Base-by-base conservation (phyloP, 441 rosid genomes). In the Erysimum pusillum region DNA sequence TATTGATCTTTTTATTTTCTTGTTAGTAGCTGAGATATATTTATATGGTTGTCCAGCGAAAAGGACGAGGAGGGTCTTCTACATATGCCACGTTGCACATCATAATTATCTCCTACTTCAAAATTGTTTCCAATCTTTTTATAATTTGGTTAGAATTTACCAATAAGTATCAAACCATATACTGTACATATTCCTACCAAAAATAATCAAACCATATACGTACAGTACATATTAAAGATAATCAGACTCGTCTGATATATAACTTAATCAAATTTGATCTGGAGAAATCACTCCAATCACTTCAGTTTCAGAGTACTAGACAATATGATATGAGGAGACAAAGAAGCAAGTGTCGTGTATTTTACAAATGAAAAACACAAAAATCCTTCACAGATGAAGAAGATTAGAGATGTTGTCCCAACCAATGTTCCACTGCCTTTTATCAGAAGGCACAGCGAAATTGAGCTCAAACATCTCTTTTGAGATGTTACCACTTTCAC, bases 391-490 rank as follows among this genome's bases (percentile, higher is more conserved):
- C 35, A 91, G 70, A 80, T 93, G 85, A n/a, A 96, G 90, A 71
- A 96, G 90, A 76, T 89, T 89, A 60, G 99, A 90, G 64, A 96
- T 90, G 63, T 77, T 93, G 83, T 93, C 90, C 99, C 99, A 96
- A 38, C 94, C 98, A 83, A 85, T 88, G 36, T 86, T 83, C 99
- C 99, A 94, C 5, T 94, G 86, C 73, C 96, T 91, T 81, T 82
- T 96, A 46, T 92, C 98, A 1, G 91, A 70, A 45, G 99, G 98
- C 49, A 86, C 73, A 0, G 92, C 94, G 63, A 96, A 92, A 67
- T 96, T 96, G 71, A 96, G 94, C 82, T 96, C 98, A 79, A 96
- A 96, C 99, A 96, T 96, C 87, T 92, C 98, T 82, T 92, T 96
- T 12, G 98, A 86, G 81, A 93, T 84, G 81, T 87, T 90, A 3